Base-by-base conservation (phyloP, 1,139 yeast genomes). In the Yarrowia galli region DNA sequence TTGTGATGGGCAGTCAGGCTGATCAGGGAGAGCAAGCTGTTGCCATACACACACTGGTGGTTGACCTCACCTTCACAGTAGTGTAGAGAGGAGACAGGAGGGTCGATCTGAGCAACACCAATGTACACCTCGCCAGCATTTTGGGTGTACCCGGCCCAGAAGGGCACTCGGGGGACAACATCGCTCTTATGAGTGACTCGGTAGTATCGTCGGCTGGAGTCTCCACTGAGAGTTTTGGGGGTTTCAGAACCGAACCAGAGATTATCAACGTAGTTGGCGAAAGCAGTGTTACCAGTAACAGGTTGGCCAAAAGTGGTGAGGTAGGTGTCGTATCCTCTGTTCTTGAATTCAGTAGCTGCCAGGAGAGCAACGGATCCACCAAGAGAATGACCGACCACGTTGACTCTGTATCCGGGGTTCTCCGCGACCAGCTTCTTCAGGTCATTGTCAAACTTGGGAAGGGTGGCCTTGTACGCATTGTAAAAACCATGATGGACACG, bases 301-400 rank as follows among this genome's bases (percentile, higher is more conserved):
- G 92, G 89, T 35, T 85, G 80, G 2, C 87, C 92, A 76, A 79
- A 86, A 0, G 87, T 82, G 10, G 87, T 76, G 0, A 87, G 84
- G 60, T 82, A 74, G 0, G 89, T 87, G 9, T 81, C 74, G 68
- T 78, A 79, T 4, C 89, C 89, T 74, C 83, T 72, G 6, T 83
- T 71, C 69, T 79, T 79, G 68, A 86, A 80, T 72, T 88, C 92
- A 32, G 86, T 79, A 0, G 88, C 91, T 22, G 85, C 81, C 49
- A 89, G 76, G 18, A 81, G 76, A 0, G 91, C 87, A 67, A 87
- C 76, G 0, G 91, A 90, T 1, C 87, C 92, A 1, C 92, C 93
- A 38, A 89, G 75, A 0, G 92, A 88, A 75, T 89, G 92, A 0
- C 92, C 92, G 1, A 84, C 77, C 1, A 87, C 80, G 8, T 82